These are phyloP conservation scores for Penicillium verhagenii DNA, from an alignment of 495 filamentous ascomycete genomes.

Conservation along the genomic window DNA sequence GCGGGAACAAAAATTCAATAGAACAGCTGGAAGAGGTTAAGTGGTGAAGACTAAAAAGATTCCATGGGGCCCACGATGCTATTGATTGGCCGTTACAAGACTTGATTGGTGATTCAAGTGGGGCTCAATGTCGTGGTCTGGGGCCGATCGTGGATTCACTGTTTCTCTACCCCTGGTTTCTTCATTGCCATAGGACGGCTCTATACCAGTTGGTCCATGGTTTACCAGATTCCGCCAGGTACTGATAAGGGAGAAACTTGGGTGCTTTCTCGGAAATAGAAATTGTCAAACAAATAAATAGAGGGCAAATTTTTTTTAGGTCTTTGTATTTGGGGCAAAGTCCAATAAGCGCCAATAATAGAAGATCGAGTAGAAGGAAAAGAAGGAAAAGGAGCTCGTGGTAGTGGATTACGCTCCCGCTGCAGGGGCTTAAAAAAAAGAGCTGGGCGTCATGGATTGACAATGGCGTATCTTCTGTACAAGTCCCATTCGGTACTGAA, in stretches of 20 bases:
- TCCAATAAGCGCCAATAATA: too few species aligned
- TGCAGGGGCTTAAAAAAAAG: constrained; percentile 4
- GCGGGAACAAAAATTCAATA: constrained; percentile 1
- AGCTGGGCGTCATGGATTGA: background rate
- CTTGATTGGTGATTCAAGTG: background rate
- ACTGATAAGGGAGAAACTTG: background rate
- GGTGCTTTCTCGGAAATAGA: background rate
- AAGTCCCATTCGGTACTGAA: constrained; percentile 17
- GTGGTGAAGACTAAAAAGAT: background rate
- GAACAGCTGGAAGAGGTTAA: background rate
- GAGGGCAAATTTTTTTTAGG: too few species aligned
- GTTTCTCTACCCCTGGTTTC: constrained; percentile 12
- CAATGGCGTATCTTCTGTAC: background rate
- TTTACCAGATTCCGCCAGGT: constrained; percentile 8
- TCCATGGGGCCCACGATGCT: background rate
- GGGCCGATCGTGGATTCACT: constrained; percentile 3
- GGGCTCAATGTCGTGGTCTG: background rate
- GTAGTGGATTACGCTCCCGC: background rate
- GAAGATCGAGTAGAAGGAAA: too few species aligned
- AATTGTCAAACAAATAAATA: background rate
- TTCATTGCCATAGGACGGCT: constrained; percentile 15
- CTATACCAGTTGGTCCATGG: constrained; percentile 2
- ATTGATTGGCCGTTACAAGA: background rate
- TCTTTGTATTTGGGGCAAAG: too few species aligned
- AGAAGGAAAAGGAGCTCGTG: background rate